phyloP scores from a whole-genome alignment of 345 rosid genomes.

The Bruguiera sexangula region DNA sequence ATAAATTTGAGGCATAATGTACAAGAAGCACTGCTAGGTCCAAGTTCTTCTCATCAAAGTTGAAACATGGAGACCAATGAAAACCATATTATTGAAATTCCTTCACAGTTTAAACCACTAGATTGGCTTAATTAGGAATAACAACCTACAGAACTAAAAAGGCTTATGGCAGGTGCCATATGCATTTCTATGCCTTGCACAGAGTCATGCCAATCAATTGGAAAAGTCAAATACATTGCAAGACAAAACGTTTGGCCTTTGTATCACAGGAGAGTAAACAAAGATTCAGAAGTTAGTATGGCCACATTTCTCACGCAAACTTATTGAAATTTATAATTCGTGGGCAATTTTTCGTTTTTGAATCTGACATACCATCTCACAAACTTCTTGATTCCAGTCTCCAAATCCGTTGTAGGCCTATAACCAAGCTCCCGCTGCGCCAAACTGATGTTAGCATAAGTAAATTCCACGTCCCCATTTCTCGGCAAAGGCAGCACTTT shows the following conservation, averaged over 20 bases:
- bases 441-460: conserved; percentile 18
- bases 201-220: not conserved
- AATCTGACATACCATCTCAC: conserved; percentile 63
- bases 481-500: conserved; percentile 18
- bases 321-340: not conserved
- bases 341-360: conserved; percentile 36
- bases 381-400: conserved; percentile 65
- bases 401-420: conserved; percentile 33
- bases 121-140: not conserved
- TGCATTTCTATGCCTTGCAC: not conserved
- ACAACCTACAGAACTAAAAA: not conserved
- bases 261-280: not conserved
- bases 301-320: not conserved
- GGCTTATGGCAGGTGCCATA: not conserved
- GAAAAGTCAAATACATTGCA: not conserved
- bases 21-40: too few species aligned
- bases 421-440: conserved; percentile 22
- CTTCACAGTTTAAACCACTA: too few species aligned
- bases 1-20: too few species aligned
- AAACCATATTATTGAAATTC: too few species aligned
- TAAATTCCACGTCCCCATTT: conserved; percentile 24
- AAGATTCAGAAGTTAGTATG: not conserved
- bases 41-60: too few species aligned
- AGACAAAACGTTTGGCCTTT: not conserved
- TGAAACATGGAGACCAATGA: too few species aligned